phyloP scores from a whole-genome alignment of 768 basidiomycete species.

The Mycena filopes region DNA sequence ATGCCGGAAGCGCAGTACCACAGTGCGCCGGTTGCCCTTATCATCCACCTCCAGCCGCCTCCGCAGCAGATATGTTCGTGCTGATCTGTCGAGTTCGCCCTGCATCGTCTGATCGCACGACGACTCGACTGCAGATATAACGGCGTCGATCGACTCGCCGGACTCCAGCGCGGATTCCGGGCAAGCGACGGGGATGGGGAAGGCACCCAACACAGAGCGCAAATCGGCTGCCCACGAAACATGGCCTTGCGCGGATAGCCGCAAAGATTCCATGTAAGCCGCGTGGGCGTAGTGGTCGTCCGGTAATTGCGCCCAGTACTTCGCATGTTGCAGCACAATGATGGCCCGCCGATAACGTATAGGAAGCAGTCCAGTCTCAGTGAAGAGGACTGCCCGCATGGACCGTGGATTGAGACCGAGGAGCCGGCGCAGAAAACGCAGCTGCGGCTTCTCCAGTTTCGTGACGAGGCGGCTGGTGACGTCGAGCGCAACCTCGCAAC shows the following conservation, averaged over 20 bases:
- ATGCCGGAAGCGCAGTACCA: conserved; percentile 14
- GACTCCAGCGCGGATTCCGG: neutral
- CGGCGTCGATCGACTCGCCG: neutral
- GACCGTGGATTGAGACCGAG: conserved; percentile 34
- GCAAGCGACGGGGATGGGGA: conserved; percentile 11
- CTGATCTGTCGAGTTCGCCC: conserved; percentile 1
- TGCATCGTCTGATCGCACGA: conserved; percentile 4
- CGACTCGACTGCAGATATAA: neutral
- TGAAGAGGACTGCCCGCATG: conserved; percentile 33
- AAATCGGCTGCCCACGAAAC: conserved; percentile 19
- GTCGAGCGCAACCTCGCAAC: neutral
- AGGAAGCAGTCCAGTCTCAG: conserved; percentile 41
- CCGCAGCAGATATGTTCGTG: conserved; percentile 11
- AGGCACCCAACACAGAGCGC: conserved; percentile 11
- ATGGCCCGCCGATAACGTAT: conserved; percentile 34
- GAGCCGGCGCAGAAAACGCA: conserved; percentile 33
- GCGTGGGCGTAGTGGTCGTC: conserved; percentile 5
- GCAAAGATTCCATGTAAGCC: neutral
- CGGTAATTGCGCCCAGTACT: conserved; percentile 28
- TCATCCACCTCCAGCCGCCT: conserved; percentile 2
- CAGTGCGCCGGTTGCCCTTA: neutral
- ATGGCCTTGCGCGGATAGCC: neutral
- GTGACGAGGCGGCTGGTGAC: neutral
- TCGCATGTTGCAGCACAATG: conserved; percentile 34
- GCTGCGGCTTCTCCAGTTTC: conserved; percentile 34